These are phyloP conservation scores for Hordeum pubiflorum DNA, from an alignment of 202 grass and related monocot genomes.

Conservation along the genomic window DNA sequence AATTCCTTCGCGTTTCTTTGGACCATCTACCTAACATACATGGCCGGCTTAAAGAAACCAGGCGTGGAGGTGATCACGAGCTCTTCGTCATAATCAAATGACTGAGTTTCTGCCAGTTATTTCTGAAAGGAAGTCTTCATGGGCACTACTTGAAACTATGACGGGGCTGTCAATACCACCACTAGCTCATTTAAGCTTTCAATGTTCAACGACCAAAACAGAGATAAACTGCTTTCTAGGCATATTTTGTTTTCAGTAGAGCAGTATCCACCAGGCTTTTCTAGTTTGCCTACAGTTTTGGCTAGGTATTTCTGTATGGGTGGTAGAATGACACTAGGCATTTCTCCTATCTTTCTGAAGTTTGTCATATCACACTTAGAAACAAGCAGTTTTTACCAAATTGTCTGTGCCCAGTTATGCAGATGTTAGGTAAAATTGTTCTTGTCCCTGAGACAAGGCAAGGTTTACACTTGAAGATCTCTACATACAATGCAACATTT, in stretches of 20 bases:
- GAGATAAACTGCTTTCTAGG: constrained; percentile 3
- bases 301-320: constrained; percentile 1
- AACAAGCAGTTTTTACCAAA: constrained; percentile 14
- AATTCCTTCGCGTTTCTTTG: constrained; percentile 97
- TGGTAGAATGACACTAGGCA: constrained; percentile 19
- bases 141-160: background rate
- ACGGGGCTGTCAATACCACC: background rate
- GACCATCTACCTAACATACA: constrained; percentile 97
- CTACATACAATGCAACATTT: constrained; percentile 6
- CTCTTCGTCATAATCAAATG: constrained; percentile 22
- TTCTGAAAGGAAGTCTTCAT: constrained; percentile 1
- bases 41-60: constrained; percentile 84
- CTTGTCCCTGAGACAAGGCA: background rate
- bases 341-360: background rate
- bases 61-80: constrained; percentile 36
- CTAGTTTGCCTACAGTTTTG: constrained; percentile 6
- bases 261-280: constrained; percentile 14
- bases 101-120: constrained; percentile 13
- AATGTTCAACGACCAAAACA: background rate
- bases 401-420: background rate
- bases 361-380: background rate
- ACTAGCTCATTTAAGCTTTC: background rate
- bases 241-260: constrained; percentile 10
- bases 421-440: constrained; percentile 14
- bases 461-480: background rate